phyloP scores from a whole-genome alignment of 164 flowering plant genomes.

The Brasenia schreberi region DNA sequence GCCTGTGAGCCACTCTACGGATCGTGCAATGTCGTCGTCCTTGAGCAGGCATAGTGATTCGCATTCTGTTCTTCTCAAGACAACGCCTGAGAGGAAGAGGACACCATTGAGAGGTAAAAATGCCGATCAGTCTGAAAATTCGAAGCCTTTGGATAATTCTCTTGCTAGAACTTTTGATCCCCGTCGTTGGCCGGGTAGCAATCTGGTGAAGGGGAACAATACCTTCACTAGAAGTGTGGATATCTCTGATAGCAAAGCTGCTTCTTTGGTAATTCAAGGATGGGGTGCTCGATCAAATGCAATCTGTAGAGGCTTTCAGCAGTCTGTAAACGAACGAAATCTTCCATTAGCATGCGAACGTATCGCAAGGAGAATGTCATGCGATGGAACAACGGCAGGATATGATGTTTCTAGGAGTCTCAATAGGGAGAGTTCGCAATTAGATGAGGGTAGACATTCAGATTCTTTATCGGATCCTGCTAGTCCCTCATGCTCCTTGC shows the following conservation, averaged over 20 bases:
- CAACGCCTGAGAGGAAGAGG: conserved; percentile 72
- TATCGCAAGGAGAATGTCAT: conserved; percentile 14
- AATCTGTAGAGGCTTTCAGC: conserved; percentile 27
- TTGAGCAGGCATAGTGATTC: conserved; percentile 49
- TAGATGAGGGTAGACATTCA: conserved; percentile 21
- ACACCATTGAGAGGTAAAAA: conserved; percentile 78
- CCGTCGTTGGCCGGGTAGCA: conserved; percentile 74
- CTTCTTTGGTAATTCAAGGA: conserved; percentile 22
- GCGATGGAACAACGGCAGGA: conserved; percentile 17
- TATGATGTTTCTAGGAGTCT: conserved; percentile 3
- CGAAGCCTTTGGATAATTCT: conserved; percentile 56
- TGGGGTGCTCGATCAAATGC: conserved; percentile 34
- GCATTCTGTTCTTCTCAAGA: conserved; percentile 27
- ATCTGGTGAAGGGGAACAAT: conserved; percentile 31
- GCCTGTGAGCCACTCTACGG: conserved; percentile 31
- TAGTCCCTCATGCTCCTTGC: neutral
- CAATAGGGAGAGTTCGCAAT: conserved; percentile 4
- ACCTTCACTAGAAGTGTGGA: conserved; percentile 37
- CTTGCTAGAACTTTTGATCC: conserved; percentile 47
- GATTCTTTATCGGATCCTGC: neutral
- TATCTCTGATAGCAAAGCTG: conserved; percentile 25
- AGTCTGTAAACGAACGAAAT: conserved; percentile 28
- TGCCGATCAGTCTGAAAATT: conserved; percentile 72
- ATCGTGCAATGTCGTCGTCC: conserved; percentile 55
- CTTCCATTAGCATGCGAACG: neutral